Base-by-base conservation (phyloP, 129 eudicot species). In the sunflower (Helianthus annuus) region DNA sequence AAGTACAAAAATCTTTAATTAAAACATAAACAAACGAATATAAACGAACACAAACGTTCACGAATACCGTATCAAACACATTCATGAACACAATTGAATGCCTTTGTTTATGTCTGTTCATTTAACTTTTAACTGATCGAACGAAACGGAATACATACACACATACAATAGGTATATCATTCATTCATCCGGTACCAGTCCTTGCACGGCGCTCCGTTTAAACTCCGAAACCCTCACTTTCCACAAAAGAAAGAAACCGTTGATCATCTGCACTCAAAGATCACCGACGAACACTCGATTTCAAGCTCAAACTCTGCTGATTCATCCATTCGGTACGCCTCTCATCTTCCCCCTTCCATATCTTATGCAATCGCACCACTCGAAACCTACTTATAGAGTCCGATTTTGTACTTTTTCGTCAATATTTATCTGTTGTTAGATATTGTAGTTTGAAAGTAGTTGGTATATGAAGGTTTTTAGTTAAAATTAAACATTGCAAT, bases 331-430 rank as follows among this genome's bases (percentile, higher is more conserved):
- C 19, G 74, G 80, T 76, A 76, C 62, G 61, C 58, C 22, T 46
- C 44, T 49, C 7, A 62, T 34, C 48, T 36, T 38, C 44, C n/a
- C 48, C 46, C 17, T 56, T 3, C 1, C 39, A 27, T 75, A 15
- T 67, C 3, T 73, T 63, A 49, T 9, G 40, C 61, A 12, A 48
- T 63, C 60, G 36, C 68, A 66, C 44, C 73, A 75, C 73, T 46
- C 36, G 68, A 76, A 67, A 68, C 74, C 74, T 76, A 76, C 68
- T 76, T 54, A 32, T 46, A 45, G 39, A 42, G 39, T 29, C 61
- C 60, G 51, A 32, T 48, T 72, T 32, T 55, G 56, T 27, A 9
- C 17, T 45, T 44, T 73, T 73, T 6, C 24, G 39, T 54, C 42
- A 40, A 53, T 17, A 19, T 19, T 3, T 36, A 7, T 3, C 54